Conservation (phyloP, 2,329 filamentous ascomycete genomes). For the Colletotrichum paranaense region DNA sequence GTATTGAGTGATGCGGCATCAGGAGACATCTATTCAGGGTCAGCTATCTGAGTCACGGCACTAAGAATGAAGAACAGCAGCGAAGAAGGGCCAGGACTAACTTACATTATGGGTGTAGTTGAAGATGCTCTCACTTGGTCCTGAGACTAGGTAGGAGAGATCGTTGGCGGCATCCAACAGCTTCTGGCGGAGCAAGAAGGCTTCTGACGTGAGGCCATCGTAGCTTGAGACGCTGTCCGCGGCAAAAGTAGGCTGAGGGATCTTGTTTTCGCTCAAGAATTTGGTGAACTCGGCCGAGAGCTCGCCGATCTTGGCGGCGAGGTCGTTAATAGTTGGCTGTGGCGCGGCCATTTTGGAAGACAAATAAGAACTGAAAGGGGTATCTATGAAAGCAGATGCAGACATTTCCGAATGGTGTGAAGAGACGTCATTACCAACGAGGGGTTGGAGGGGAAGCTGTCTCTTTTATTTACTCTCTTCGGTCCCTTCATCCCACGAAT, state of each 20-base stretch:
- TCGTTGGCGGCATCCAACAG: conserved; percentile 59
- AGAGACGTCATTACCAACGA: neutral
- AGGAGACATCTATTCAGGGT: conserved; percentile 49
- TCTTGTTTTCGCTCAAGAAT: conserved; percentile 54
- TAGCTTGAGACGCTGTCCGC: conserved; percentile 57
- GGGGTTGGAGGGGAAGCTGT: neutral
- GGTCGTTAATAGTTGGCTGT: conserved; percentile 51
- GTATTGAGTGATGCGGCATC: conserved; percentile 57
- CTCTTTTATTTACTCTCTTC: neutral
- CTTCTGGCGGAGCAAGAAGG: conserved; percentile 55
- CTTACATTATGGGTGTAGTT: conserved; percentile 54
- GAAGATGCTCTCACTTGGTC: conserved; percentile 62
- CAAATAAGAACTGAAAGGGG: conserved; percentile 25
- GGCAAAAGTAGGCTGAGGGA: conserved; percentile 54
- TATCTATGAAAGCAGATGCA: conserved; percentile 22
- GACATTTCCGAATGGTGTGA: conserved; percentile 7
- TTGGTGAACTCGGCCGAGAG: conserved; percentile 54
- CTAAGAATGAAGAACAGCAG: neutral
- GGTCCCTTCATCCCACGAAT: neutral
- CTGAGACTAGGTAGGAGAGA: conserved; percentile 57
- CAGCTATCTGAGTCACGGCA: neutral
- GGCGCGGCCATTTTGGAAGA: conserved; percentile 43
- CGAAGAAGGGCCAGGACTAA: neutral
- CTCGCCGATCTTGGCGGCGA: conserved; percentile 58
- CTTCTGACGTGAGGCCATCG: conserved; percentile 52